Conservation (phyloP, 2,329 filamentous ascomycete species). For the Penicillium sp. region DNA sequence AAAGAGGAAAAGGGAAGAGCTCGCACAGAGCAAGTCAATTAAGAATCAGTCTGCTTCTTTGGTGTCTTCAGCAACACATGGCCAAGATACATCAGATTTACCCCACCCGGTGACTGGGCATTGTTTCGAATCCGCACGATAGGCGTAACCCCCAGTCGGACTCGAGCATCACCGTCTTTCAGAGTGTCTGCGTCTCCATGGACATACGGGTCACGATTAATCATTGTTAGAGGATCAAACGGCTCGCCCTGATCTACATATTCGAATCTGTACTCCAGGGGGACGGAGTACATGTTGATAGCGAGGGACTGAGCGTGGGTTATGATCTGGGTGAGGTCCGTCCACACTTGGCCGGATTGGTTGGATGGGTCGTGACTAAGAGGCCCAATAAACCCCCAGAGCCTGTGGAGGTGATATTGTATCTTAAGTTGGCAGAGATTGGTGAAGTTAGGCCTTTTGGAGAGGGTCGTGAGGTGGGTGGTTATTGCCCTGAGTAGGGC, state of each 20-base stretch:
- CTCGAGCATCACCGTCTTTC: constrained; percentile 18
- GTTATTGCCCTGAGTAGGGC: constrained; percentile 26
- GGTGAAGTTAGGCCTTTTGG: constrained; percentile 29
- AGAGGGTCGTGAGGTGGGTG: constrained; percentile 26
- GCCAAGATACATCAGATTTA: constrained; percentile 23
- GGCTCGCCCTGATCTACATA: constrained; percentile 29
- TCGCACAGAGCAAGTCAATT: background rate
- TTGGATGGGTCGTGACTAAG: constrained; percentile 24
- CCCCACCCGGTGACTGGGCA: constrained; percentile 14
- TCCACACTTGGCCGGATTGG: constrained; percentile 23
- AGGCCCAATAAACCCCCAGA: constrained; percentile 31
- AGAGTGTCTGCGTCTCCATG: constrained; percentile 21
- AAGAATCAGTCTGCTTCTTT: constrained; percentile 3
- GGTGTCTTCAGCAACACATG: constrained; percentile 27
- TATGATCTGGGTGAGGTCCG: constrained; percentile 30
- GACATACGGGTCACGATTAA: constrained; percentile 28
- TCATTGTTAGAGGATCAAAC: constrained; percentile 34
- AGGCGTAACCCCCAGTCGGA: constrained; percentile 31
- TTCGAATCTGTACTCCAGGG: constrained; percentile 33
- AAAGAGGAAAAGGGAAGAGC: too few species aligned
- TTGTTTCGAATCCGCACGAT: constrained; percentile 28
- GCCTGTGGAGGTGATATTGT: constrained; percentile 21
- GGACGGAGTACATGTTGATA: constrained; percentile 32
- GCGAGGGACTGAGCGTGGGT: constrained; percentile 34
- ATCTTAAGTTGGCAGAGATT: constrained; percentile 29